These are phyloP conservation scores for Orbilia blumenaviensis DNA, from an alignment of 2,329 filamentous ascomycete species.

Conservation along the genomic window DNA sequence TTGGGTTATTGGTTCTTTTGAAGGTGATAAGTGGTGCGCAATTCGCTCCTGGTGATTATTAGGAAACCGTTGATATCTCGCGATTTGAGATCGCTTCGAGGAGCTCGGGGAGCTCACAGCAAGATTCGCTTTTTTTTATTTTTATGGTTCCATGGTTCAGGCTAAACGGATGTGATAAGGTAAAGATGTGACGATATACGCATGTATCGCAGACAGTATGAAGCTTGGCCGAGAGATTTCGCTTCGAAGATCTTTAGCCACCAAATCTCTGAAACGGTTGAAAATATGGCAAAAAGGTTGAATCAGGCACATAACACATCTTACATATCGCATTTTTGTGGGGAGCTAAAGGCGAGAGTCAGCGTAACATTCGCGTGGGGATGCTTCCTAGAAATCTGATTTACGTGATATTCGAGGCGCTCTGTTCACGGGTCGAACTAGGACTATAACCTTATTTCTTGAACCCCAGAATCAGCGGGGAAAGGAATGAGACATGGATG, in stretches of 20 bases:
- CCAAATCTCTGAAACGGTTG: neutral
- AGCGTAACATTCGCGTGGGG: conserved; percentile 33
- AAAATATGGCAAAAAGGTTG: conserved; percentile 1
- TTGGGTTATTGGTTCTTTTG: conserved; percentile 5
- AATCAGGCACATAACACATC: conserved; percentile 14
- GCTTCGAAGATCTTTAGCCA: conserved; percentile 19
- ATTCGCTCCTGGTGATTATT: conserved; percentile 17
- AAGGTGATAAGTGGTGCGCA: conserved; percentile 13
- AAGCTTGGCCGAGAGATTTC: neutral
- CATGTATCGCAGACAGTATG: neutral
- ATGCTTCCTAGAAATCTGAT: conserved; percentile 24
- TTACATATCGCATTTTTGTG: conserved; percentile 19
- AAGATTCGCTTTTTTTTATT: conserved; percentile 24
- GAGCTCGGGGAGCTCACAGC: conserved; percentile 4
- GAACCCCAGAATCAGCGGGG: conserved; percentile 20
- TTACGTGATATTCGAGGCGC: conserved; percentile 50
- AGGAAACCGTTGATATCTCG: conserved; percentile 5
- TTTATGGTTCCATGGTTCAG: conserved; percentile 37
- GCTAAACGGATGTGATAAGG: conserved; percentile 18
- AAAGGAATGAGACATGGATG: conserved; percentile 37
- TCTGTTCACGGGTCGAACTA: conserved; percentile 6
- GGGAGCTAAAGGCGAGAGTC: conserved; percentile 16
- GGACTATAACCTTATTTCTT: conserved; percentile 32
- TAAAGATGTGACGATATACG: conserved; percentile 7
- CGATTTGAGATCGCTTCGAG: conserved; percentile 4